Percentiles rank a stretch among this genome's conserved stretches.
Evolutionary conservation across 306 rosid species (phyloP).

Genomic region (Begonia loranthoides): DNA sequence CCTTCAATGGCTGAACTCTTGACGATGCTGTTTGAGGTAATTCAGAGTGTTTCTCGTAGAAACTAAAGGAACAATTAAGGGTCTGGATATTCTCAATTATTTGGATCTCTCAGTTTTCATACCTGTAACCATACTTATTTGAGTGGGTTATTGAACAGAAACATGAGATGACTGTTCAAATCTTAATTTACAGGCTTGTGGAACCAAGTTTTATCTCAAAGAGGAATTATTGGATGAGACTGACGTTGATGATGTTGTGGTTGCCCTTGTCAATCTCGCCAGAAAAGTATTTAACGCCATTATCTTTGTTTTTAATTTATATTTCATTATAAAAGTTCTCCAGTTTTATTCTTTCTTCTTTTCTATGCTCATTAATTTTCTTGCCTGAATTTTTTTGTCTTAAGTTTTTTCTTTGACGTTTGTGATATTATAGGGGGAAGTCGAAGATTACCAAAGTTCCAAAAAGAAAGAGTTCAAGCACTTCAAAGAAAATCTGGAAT

Average conservation of each 20-base stretch:
- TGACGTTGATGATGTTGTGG: conserved; percentile 90
- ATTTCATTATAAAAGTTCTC: not conserved
- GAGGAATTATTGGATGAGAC: conserved; percentile 74
- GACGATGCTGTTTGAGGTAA: conserved; percentile 81
- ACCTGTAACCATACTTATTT: no score
- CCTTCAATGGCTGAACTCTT: conserved; percentile 73
- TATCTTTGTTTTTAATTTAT: conserved; percentile 6
- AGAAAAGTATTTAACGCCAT: conserved; percentile 41
- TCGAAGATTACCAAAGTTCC: conserved; percentile 84
- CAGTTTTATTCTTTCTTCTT: not conserved
- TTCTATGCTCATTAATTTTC: not conserved
- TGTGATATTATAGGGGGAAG: conserved; percentile 51
- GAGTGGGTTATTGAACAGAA: no score
- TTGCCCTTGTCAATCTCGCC: conserved; percentile 80
- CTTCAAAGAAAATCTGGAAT: conserved; percentile 83
- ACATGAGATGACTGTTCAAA: conserved; percentile 9
- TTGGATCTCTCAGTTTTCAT: not conserved
- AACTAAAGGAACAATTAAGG: not conserved
- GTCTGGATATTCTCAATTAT: not conserved
- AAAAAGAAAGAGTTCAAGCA: conserved; percentile 76
- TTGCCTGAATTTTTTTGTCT: not conserved
- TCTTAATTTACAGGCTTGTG: conserved; percentile 64
- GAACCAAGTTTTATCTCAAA: conserved; percentile 54
- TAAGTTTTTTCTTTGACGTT: conserved; percentile 17
- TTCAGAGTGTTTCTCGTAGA: conserved; percentile 4